Base-by-base conservation (phyloP, 495 filamentous ascomycete species). In the Lophiotrema nucula region DNA sequence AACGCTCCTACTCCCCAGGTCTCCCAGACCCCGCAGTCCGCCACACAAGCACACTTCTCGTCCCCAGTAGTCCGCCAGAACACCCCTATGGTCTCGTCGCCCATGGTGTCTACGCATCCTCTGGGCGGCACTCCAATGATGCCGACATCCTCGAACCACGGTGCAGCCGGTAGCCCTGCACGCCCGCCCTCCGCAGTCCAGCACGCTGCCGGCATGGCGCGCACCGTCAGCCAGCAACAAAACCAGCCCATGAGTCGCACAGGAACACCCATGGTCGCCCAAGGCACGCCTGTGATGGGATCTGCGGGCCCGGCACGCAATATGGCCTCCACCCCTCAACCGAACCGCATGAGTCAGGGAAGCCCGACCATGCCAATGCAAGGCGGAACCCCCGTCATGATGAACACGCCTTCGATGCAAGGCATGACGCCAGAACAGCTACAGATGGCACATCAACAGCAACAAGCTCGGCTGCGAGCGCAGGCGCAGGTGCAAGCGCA, bases 181-280 rank as follows among this genome's bases (percentile, higher is more conserved):
- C 77, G 90, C 35, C 88, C 90, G 27, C 76, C 87, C 15, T 95
- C 90, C 47, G 84, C 89, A 4, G 76, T 86, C 43, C 84, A 85
- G 67, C 83, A 86, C 27, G 82, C 83, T 42, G 79, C 82, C 0
- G 85, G 77, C 41, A 95, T 95, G 89, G 85, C 79, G 10, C 78
- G 86, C 21, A 85, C 89, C 31, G 77, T 82, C 53, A 95, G 90
- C 67, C 89, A 95, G 64, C 89, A 73, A 44, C 67, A 65, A 23
- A 65, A 56, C 44, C 61, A 92, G 68, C 84, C 87, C 56, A 82
- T 76, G 77, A 84, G 83, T 67, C 75, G 79, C 45, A 85, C 88
- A 31, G 86, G 86, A 12, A 97, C 92, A 4, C 92, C 92, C 4
- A 84, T 89, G 57, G 86, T 95, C 78, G 79, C 81, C 10, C 87